Evolutionary conservation across 257 asterid genomes (phyloP), one percentile per base, ranked within the genome.

Genomic region (Nicotiana otophora): DNA sequence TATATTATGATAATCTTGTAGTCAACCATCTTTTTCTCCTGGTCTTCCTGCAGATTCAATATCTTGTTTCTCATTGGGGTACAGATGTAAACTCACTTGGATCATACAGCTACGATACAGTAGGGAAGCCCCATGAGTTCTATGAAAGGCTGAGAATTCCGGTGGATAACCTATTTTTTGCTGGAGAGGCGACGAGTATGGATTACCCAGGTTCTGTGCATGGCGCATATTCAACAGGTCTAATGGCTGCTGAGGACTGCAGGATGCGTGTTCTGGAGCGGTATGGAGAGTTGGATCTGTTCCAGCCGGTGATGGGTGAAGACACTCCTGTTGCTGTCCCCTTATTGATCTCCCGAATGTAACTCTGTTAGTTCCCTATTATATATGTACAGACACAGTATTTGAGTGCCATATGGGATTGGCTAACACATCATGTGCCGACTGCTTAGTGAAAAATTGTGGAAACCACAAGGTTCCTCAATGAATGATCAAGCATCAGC

Each of bases 161-260:
- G 0, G 97, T 95, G 10, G 98, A 95, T 77, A 95, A 93, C 88
- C 85, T 95, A 20, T 95, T 95, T 84, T 95, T 95, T 84, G 98
- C 98, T 0, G 98, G 98, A 57, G 98, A 95, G 75, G 98, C 98
- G 8, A 93, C 98, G 2, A 93, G 98, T 81, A 61, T 79, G 1
- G 93, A 90, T 46, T 92, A 90, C 84, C 95, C 97, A n/a, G 99
- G 99, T 51, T 93, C 97, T 0, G 97, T 95, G 36, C 99, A 92
- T 33, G 98, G 99, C 12, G 99, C 99, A 6, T 95, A 91, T 84
- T 90, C 97, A 26, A 92, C 99, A 1, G 98, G 98, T 17, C 69
- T 91, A 81, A 89, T 91, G 97, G 97, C 99, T 31, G 98, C 98
- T 16, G 97, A 95, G 86, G 97, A 88, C 83, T 95, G 98, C 89